These are phyloP conservation scores for Penicillium glabrum DNA, from an alignment of 2,329 filamentous ascomycete genomes.

Conservation along the genomic window DNA sequence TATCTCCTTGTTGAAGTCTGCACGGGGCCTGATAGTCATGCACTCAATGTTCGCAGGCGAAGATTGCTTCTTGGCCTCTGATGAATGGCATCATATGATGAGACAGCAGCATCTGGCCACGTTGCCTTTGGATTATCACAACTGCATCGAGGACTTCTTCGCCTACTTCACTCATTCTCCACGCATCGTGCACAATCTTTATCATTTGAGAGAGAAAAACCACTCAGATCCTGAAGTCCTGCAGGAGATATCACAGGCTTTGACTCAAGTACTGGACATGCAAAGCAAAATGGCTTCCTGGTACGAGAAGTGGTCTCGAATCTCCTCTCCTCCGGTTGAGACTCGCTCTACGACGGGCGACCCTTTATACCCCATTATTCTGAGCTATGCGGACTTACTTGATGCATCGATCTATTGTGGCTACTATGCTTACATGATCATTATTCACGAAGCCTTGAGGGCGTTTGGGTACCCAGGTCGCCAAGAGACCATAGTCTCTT, in stretches of 20 bases:
- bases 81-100: conserved; percentile 29
- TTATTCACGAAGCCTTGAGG: conserved; percentile 27
- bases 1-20: conserved; percentile 24
- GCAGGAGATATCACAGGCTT: conserved; percentile 13
- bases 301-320: conserved; percentile 20
- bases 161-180: conserved; percentile 27
- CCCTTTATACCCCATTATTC: conserved; percentile 18
- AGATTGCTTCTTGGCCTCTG: conserved; percentile 24
- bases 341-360: conserved; percentile 19
- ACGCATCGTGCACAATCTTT: conserved; percentile 27
- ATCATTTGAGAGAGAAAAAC: conserved; percentile 19
- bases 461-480: conserved; percentile 22
- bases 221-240: conserved; percentile 6
- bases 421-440: conserved; percentile 29
- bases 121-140: conserved; percentile 14
- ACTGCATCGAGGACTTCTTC: conserved; percentile 28
- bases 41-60: conserved; percentile 30
- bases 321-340: conserved; percentile 21
- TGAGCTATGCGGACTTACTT: conserved; percentile 22
- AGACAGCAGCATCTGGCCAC: conserved; percentile 16
- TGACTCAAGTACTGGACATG: conserved; percentile 20
- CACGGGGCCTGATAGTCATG: conserved; percentile 31
- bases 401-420: conserved; percentile 24
- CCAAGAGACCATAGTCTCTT: conserved; percentile 21
- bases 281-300: conserved; percentile 20